A percentile compares a stretch with the other conserved stretches of the same genome.
phyloP scores from a whole-genome alignment of 1,284 basidiomycete genomes.

The Ustilago shanxiensis region DNA sequence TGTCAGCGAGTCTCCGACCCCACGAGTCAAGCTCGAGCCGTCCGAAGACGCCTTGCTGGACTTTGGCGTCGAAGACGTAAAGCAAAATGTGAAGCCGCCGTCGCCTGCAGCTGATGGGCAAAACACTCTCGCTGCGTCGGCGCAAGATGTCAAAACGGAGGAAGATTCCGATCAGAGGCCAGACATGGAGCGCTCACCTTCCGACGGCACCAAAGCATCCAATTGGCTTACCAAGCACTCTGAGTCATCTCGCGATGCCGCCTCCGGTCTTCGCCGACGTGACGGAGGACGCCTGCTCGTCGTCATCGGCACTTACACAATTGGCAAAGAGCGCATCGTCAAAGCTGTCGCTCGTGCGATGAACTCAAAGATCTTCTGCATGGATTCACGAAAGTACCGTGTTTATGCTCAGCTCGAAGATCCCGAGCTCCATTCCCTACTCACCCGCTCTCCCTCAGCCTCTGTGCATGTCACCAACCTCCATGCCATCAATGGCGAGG shows the following conservation, averaged over 20 bases:
- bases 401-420: conserved; percentile 63
- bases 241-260: conserved; percentile 28
- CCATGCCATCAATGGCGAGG: conserved; percentile 81
- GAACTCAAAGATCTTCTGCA: conserved; percentile 88
- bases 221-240: conserved; percentile 51
- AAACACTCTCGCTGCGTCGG: background rate
- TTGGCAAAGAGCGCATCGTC: conserved; percentile 96
- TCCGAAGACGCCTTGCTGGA: conserved; percentile 37
- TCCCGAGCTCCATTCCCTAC: conserved; percentile 81
- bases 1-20: conserved; percentile 9
- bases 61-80: conserved; percentile 2
- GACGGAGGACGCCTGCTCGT: conserved; percentile 74
- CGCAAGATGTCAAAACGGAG: conserved; percentile 15
- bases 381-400: conserved; percentile 73
- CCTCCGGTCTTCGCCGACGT: conserved; percentile 17
- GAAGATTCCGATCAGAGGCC: conserved; percentile 8
- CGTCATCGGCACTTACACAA: conserved; percentile 93
- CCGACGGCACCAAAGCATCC: conserved; percentile 17
- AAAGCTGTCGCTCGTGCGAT: conserved; percentile 90
- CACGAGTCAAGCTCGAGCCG: conserved; percentile 35
- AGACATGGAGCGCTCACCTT: conserved; percentile 11
- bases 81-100: background rate
- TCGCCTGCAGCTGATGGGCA: background rate
- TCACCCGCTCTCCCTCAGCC: conserved; percentile 82
- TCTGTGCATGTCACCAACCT: conserved; percentile 89